Percentiles rank a stretch among this genome's conserved stretches.
These are phyloP conservation scores for Colletotrichum sp. DNA, from an alignment of 2,329 filamentous ascomycete species.

Conservation along the genomic window DNA sequence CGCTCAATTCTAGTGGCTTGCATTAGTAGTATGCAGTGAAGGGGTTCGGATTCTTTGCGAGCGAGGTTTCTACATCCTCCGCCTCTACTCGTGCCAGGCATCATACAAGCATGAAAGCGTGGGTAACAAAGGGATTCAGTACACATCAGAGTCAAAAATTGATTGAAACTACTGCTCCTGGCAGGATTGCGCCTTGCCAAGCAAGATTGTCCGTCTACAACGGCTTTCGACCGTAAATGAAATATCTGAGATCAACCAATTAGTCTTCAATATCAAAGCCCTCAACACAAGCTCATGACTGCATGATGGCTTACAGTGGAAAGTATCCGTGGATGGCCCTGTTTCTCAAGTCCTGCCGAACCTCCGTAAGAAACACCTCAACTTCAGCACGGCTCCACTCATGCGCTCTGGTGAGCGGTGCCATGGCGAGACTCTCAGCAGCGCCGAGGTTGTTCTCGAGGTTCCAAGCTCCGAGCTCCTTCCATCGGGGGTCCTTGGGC, in stretches of 20 bases:
- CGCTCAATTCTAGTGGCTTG: not conserved
- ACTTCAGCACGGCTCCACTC: not conserved
- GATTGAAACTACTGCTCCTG: accelerated
- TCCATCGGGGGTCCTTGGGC: conserved; percentile 54
- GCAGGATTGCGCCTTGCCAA: no score
- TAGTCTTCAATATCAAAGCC: accelerated
- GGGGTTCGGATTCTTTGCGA: accelerated
- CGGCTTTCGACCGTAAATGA: not conserved
- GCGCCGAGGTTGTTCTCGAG: not conserved
- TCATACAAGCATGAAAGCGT: accelerated
- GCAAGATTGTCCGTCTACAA: not conserved
- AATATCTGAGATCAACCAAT: not conserved
- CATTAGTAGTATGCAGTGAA: not conserved
- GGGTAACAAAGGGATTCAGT: not conserved
- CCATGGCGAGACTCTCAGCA: not conserved
- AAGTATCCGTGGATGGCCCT: not conserved
- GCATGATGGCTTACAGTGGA: not conserved
- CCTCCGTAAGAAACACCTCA: not conserved
- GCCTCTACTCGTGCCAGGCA: not conserved
- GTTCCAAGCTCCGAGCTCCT: conserved; percentile 47
- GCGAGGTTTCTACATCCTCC: not conserved
- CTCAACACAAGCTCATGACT: not conserved
- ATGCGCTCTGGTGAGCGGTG: not conserved
- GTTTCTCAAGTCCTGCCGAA: not conserved
- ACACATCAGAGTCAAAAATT: not conserved